A percentile compares a stretch with the other conserved stretches of the same genome.
Conservation (phyloP, 192 early-diverging fungal species). For the Coemansia sp. region DNA sequence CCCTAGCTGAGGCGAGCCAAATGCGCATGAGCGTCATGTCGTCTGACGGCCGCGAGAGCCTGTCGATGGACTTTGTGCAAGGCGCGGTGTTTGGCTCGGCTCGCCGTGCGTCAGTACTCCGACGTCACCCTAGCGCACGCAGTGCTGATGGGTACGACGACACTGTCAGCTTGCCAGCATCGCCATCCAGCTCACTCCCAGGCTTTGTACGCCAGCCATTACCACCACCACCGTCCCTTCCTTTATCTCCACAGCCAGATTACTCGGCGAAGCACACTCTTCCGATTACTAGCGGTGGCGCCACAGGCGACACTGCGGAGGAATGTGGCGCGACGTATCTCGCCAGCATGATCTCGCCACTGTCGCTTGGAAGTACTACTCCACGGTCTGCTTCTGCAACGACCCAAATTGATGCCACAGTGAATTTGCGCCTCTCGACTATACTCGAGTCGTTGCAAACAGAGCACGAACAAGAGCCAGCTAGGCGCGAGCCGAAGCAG, state of each 20-base stretch:
- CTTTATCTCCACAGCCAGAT: conserved; percentile 8
- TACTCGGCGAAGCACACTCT: background rate
- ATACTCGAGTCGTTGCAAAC: conserved; percentile 37
- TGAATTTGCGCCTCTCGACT: conserved; percentile 32
- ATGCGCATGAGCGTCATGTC: conserved; percentile 48
- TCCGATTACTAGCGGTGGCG: background rate
- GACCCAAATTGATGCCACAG: background rate
- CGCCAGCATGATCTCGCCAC: conserved; percentile 31
- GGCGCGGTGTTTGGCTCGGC: conserved; percentile 56
- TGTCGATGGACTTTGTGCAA: conserved; percentile 54
- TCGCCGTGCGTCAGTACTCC: conserved; percentile 36
- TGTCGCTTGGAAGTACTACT: conserved; percentile 25
- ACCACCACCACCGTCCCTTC: conserved; percentile 28
- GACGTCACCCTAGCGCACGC: conserved; percentile 40
- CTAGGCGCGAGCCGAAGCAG: background rate
- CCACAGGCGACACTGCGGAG: background rate
- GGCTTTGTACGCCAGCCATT: conserved; percentile 46
- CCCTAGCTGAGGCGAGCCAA: background rate
- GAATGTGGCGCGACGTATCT: conserved; percentile 4
- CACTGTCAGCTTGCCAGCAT: conserved; percentile 6
- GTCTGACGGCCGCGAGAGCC: conserved; percentile 48
- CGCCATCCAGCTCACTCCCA: conserved; percentile 19
- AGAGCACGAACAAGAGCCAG: background rate
- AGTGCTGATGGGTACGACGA: conserved; percentile 9
- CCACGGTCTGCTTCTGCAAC: background rate